phyloP scores from a whole-genome alignment of 2,329 filamentous ascomycete species.

The Proliferodiscus dingleyae region DNA sequence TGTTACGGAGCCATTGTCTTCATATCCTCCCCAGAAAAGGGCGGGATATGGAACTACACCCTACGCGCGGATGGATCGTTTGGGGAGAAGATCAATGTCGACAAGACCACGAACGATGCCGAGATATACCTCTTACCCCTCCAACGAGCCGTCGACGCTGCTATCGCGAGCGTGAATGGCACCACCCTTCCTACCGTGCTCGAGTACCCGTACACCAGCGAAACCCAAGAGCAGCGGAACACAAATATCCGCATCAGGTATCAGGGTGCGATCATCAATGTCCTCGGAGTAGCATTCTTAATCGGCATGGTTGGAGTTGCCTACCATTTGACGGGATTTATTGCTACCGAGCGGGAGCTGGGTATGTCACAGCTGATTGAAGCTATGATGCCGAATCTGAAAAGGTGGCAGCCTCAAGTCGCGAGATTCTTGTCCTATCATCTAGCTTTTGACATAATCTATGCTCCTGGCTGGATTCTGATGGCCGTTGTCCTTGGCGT shows the following conservation, averaged over 20 bases:
- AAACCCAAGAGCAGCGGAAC: conserved; percentile 62
- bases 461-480: conserved; percentile 77
- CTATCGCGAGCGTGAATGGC: conserved; percentile 57
- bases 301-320: conserved; percentile 74
- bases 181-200: conserved; percentile 45
- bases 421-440: conserved; percentile 76
- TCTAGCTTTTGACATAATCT: conserved; percentile 73
- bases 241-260: conserved; percentile 63
- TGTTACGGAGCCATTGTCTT: conserved; percentile 76
- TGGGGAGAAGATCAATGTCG: conserved; percentile 58
- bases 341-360: conserved; percentile 78
- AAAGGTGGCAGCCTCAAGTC: conserved; percentile 70
- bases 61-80: conserved; percentile 71
- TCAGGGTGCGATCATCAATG: conserved; percentile 68
- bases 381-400: conserved; percentile 79
- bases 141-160: conserved; percentile 70
- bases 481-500: conserved; percentile 60
- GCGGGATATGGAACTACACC: conserved; percentile 79
- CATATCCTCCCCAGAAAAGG: conserved; percentile 66
- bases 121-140: conserved; percentile 76
- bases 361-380: conserved; percentile 88
- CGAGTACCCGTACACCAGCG: conserved; percentile 72
- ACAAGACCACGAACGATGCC: conserved; percentile 63
- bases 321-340: conserved; percentile 82
- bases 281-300: conserved; percentile 74